Base-by-base conservation (phyloP, 305 asterid genomes). In the Vinca major region DNA sequence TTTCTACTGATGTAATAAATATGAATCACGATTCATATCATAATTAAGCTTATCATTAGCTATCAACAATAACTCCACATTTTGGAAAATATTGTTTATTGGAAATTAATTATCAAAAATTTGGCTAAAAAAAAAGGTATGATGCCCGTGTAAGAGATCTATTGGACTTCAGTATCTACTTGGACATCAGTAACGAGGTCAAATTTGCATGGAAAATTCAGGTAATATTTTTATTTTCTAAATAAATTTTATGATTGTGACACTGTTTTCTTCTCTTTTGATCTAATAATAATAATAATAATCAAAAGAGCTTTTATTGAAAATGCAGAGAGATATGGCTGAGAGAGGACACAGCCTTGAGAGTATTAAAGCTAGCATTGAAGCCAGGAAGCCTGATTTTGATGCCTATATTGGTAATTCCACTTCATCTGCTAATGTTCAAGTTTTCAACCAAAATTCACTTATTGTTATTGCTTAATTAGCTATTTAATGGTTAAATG, bases 281-380 rank as follows among this genome's bases (percentile, higher is more conserved):
- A 50, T 14, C 26, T 39, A 10, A 39, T 16, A 26, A 26, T 26
- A 26, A n/a, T n/a, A n/a, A n/a, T n/a, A 26, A 26, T 26, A 26
- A 26, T 26, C 33, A n/a, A 14, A 58, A 13, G 20, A 47, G 44
- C n/a, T 26, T 26, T 65, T 48, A 43, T 13, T 21, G 41, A 63
- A 45, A 63, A 45, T 43, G 41, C 40, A 63, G 54, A 63, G 68
- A 77, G 99, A 93, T 82, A 93, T 93, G 99, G 96, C 97, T 66
- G 99, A 93, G 81, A 86, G 99, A 86, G 99, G 99, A 13, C 99
- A 93, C 92, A 93, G 97, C 64, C 91, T 93, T 21, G 99, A 93
- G 76, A 93, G 99, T 81, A 93, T 93, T 78, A 86, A 90, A 75
- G 99, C 99, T 52, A 93, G 99, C 66, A 93, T 93, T 70, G 95